Conservation (phyloP, 257 asterid species). For the Solanum chiquidenum region DNA sequence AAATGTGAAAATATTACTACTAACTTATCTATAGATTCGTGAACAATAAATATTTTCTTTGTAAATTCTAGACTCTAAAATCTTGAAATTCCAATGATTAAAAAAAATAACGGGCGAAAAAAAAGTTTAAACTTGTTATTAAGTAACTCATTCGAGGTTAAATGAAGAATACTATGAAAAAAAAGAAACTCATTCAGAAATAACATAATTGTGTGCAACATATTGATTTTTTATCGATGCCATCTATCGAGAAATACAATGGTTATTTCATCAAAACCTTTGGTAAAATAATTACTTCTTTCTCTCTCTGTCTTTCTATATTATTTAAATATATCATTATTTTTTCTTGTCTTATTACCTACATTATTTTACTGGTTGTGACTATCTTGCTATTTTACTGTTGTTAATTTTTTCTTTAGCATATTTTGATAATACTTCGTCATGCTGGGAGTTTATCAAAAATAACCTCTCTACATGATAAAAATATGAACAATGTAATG, state of each 20-base stretch:
- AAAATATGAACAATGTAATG: neutral
- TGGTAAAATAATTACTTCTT: too few relatives aligned
- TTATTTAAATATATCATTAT: too few relatives aligned
- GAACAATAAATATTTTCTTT: neutral
- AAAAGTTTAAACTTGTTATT: neutral
- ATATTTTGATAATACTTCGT: neutral
- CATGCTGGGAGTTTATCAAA: accelerated
- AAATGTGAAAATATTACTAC: neutral
- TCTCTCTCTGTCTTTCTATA: too few relatives aligned
- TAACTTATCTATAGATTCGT: neutral
- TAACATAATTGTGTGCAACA: neutral
- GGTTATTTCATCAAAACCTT: too few relatives aligned
- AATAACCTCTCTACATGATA: neutral
- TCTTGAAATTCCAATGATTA: neutral
- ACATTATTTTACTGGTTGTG: too few relatives aligned
- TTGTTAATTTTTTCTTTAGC: neutral
- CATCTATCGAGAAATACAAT: neutral
- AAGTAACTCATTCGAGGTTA: neutral
- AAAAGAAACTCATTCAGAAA: neutral
- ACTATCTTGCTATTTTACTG: neutral
- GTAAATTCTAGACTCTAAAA: neutral
- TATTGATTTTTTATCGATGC: neutral
- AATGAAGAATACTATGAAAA: neutral
- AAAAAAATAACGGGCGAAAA: too few relatives aligned
- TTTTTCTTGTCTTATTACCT: neutral